A percentile compares a stretch with the other conserved stretches of the same genome.
These are phyloP conservation scores for Malus hybrid DNA, from an alignment of 331 rosid genomes.

Conservation along the genomic window DNA sequence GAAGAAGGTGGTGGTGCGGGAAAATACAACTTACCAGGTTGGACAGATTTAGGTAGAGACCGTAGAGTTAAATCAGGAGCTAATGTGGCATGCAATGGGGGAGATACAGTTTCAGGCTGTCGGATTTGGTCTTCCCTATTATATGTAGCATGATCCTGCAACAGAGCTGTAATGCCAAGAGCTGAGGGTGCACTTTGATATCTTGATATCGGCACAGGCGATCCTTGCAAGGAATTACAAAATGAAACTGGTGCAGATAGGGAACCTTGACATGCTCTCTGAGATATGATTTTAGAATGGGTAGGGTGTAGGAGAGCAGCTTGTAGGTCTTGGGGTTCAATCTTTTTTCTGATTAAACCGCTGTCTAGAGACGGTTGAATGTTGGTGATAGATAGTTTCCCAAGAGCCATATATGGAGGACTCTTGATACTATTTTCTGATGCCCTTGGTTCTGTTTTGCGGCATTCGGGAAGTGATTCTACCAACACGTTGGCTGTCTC, in stretches of 20 bases:
- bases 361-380: conserved; percentile 14
- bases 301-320: conserved; percentile 47
- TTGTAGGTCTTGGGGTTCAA: conserved; percentile 52
- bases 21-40: conserved; percentile 22
- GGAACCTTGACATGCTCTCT: conserved; percentile 40
- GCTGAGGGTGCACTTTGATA: conserved; percentile 61
- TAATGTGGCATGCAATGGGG: conserved; percentile 15
- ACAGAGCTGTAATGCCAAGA: conserved; percentile 79
- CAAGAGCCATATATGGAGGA: not conserved
- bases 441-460: not conserved
- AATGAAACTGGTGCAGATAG: conserved; percentile 44
- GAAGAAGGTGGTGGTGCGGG: conserved; percentile 18
- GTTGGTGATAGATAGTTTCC: conserved; percentile 24
- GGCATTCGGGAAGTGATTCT: conserved; percentile 26
- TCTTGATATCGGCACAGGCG: conserved; percentile 52
- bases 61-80: conserved; percentile 5
- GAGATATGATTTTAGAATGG: conserved; percentile 70
- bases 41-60: conserved; percentile 16
- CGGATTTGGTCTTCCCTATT: conserved; percentile 28
- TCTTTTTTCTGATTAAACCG: conserved; percentile 22
- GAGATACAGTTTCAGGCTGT: conserved; percentile 32
- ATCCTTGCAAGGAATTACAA: conserved; percentile 53
- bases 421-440: conserved; percentile 9
- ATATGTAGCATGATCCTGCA: conserved; percentile 49
- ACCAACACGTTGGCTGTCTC: conserved; percentile 23